Evolutionary conservation across 176 grass and related monocot genomes (phyloP).

Genomic region (Paspalum notatum): DNA sequence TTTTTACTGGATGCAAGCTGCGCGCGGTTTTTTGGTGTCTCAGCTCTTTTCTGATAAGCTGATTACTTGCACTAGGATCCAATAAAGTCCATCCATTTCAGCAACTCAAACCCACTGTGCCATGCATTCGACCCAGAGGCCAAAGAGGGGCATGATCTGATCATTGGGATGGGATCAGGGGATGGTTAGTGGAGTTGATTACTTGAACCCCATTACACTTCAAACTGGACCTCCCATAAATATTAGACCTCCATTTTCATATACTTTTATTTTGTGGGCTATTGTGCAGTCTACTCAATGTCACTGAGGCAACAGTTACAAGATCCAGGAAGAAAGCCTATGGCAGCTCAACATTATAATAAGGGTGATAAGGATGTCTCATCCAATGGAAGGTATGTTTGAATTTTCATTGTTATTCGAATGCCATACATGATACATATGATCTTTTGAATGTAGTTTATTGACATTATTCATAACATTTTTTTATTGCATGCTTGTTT

Average conservation of each 20-base stretch:
- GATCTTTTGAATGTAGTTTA: neutral
- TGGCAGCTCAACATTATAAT: slow-evolving; percentile 84
- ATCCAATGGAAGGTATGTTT: slow-evolving; percentile 72
- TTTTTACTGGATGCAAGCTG: slow-evolving; percentile 25
- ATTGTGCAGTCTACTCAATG: slow-evolving; percentile 85
- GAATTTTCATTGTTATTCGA: slow-evolving; percentile 37
- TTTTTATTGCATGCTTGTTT: slow-evolving; percentile 19
- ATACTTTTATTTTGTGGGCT: neutral
- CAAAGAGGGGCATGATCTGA: slow-evolving; percentile 90
- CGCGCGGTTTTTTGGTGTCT: slow-evolving; percentile 1
- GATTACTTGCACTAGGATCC: slow-evolving; percentile 70
- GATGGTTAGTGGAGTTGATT: slow-evolving; percentile 62
- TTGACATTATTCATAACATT: slow-evolving; percentile 1
- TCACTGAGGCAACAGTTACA: slow-evolving; percentile 96
- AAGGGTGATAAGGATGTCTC: slow-evolving; percentile 92
- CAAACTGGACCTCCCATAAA: neutral
- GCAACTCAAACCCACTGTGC: slow-evolving; percentile 77
- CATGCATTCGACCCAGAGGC: slow-evolving; percentile 89
- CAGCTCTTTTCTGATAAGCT: slow-evolving; percentile 33
- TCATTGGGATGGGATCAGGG: slow-evolving; percentile 87
- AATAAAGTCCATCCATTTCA: slow-evolving; percentile 93
- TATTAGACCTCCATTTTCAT: neutral
- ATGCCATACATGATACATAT: neutral
- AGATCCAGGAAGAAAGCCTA: slow-evolving; percentile 92
- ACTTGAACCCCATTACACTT: slow-evolving; percentile 9